A percentile compares a stretch with the other conserved stretches of the same genome.
Conservation (phyloP, 371 early-diverging fungal species). For the Mortierella sp. region DNA sequence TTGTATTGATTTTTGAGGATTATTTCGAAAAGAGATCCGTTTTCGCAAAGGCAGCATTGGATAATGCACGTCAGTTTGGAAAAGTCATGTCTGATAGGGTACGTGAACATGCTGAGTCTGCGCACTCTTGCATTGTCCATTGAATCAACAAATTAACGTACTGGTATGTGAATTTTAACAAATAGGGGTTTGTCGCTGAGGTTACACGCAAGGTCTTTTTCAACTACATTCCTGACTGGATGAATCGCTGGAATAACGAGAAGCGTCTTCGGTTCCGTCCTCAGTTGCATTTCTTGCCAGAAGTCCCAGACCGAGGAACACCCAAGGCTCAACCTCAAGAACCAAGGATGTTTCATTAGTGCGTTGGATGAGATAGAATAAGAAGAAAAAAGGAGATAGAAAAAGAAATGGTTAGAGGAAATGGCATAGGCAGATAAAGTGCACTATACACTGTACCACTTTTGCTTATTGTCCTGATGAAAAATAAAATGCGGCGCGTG, state of each 20-base stretch:
- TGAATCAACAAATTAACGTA: too few relatives aligned
- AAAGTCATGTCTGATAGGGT: constrained; percentile 52
- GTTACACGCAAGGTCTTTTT: constrained; percentile 44
- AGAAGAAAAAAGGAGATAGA: neutral
- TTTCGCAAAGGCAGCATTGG: constrained; percentile 41
- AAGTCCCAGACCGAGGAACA: constrained; percentile 47
- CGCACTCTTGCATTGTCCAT: too few relatives aligned
- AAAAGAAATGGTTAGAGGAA: too few relatives aligned
- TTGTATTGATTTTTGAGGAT: constrained; percentile 37
- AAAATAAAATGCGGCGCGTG: too few relatives aligned
- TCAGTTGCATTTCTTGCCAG: constrained; percentile 46
- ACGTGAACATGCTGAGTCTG: neutral
- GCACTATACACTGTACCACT: neutral
- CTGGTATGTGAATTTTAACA: too few relatives aligned
- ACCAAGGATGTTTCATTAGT: constrained; percentile 27
- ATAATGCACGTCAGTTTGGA: constrained; percentile 49
- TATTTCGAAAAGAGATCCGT: constrained; percentile 36
- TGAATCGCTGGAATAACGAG: constrained; percentile 35
- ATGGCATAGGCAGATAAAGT: too few relatives aligned
- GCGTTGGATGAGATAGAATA: neutral
- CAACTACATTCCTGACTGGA: constrained; percentile 48
- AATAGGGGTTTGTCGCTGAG: constrained; percentile 31
- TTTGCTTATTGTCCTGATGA: neutral
- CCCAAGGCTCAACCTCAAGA: constrained; percentile 43
- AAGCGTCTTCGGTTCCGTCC: constrained; percentile 48